Base-by-base conservation (phyloP, 1,284 basidiomycete species). In the Amylostereum areolatum region DNA sequence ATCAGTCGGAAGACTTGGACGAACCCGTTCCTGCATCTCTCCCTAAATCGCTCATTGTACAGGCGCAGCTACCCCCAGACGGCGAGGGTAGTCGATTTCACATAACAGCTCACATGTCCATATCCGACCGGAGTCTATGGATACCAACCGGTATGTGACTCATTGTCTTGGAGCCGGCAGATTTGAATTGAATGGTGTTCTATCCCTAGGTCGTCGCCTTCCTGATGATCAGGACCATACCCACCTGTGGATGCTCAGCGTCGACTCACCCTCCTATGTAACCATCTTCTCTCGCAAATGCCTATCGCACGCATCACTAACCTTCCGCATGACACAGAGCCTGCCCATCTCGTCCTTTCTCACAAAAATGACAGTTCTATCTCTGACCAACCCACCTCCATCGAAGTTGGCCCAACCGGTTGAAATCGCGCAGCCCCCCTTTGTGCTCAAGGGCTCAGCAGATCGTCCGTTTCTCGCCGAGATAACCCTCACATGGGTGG, bases 191-290 rank as follows among this genome's bases (percentile, higher is more conserved):
- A n/a, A n/a, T n/a, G 44, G 44, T 43, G 18, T 36, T 53, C 27
- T 31, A 12, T 41, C 2, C 52, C 41, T 43, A 84, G 80, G 73
- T 32, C 67, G 70, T 43, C 78, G 77, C 28, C 50, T 57, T 2
- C 18, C 52, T n/a, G 57, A 60, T 25, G 57, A 63, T 18, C 52
- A 59, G 37, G 59, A 66, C 3, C 72, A 80, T 57, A 80, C 81
- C 0, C 82, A 87, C 61, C 78, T 77, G 53, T 89, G 86, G 87
- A 82, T 84, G 72, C 64, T 89, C 18, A 74, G 73, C 1, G 72
- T 86, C 4, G 76, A 80, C 24, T 74, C 85, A 5, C 82, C 86
- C 10, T 82, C 83, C 50, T 89, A 89, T 59, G 86, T 85, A 52
- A 43, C n/a, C n/a, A n/a, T n/a, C n/a, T n/a, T n/a, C n/a, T n/a